Evolutionary conservation across 176 grass and related monocot species (phyloP).

Genomic region (Lolium perenne): DNA sequence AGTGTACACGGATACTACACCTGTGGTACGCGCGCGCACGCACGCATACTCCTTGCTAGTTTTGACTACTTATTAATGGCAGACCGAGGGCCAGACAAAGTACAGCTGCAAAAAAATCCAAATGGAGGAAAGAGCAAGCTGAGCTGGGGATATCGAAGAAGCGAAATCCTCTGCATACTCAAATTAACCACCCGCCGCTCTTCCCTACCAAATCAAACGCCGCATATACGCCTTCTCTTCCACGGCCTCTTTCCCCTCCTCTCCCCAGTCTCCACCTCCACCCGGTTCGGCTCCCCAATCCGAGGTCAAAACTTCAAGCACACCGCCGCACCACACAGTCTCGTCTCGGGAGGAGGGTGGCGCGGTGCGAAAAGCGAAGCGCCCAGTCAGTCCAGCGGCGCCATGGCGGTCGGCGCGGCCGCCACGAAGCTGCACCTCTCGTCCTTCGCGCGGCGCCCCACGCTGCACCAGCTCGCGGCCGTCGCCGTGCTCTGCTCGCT

Average conservation of each 20-base stretch:
- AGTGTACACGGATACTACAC: too few relatives aligned
- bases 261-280: constrained; percentile 26
- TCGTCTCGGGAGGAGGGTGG: neutral
- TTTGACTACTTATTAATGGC: neutral
- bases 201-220: neutral
- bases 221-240: constrained; percentile 28
- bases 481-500: constrained; percentile 76
- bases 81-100: neutral
- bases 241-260: neutral
- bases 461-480: constrained; percentile 55
- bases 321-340: neutral
- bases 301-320: constrained; percentile 35
- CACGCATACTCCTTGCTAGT: neutral
- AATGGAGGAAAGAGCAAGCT: neutral
- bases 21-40: too few relatives aligned
- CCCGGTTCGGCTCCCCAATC: constrained; percentile 22
- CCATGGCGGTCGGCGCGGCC: constrained; percentile 54
- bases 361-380: neutral
- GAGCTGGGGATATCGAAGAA: neutral
- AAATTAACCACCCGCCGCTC: constrained; percentile 29
- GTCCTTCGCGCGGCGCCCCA: constrained; percentile 40
- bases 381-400: neutral
- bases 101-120: constrained; percentile 16
- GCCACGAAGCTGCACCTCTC: constrained; percentile 55
- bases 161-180: constrained; percentile 14